Conservation (phyloP, 345 rosid genomes). For the Salix arbutifolia region DNA sequence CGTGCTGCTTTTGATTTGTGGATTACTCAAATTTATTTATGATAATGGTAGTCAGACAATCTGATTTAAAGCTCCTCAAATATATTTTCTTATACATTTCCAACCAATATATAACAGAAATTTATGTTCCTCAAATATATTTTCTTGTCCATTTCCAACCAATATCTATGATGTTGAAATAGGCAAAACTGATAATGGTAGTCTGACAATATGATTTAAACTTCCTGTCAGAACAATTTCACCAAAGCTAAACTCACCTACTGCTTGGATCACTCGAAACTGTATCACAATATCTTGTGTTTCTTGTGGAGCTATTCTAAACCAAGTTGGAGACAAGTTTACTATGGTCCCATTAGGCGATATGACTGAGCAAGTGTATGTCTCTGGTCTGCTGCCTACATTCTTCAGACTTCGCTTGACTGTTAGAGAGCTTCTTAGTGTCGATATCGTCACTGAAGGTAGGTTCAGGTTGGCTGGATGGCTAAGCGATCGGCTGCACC, state of each 20-base stretch:
- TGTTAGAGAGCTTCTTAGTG: conserved; percentile 33
- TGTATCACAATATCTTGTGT: conserved; percentile 49
- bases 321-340: conserved; percentile 54
- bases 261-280: conserved; percentile 38
- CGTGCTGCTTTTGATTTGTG: neutral
- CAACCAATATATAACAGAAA: neutral
- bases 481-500: conserved; percentile 41
- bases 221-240: conserved; percentile 69
- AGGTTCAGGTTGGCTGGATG: conserved; percentile 68
- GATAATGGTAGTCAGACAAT: too few relatives aligned
- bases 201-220: conserved; percentile 58
- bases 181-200: conserved; percentile 53
- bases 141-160: neutral
- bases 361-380: conserved; percentile 44
- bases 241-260: conserved; percentile 53
- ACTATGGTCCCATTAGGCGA: conserved; percentile 62
- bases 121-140: neutral
- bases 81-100: neutral
- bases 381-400: conserved; percentile 47
- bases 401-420: conserved; percentile 56
- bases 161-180: conserved; percentile 14
- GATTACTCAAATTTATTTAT: neutral
- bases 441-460: conserved; percentile 68
- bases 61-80: too few relatives aligned
- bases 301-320: conserved; percentile 41